Conservation (phyloP, 192 early-diverging fungal species). For the Chytriomyces sp. region DNA sequence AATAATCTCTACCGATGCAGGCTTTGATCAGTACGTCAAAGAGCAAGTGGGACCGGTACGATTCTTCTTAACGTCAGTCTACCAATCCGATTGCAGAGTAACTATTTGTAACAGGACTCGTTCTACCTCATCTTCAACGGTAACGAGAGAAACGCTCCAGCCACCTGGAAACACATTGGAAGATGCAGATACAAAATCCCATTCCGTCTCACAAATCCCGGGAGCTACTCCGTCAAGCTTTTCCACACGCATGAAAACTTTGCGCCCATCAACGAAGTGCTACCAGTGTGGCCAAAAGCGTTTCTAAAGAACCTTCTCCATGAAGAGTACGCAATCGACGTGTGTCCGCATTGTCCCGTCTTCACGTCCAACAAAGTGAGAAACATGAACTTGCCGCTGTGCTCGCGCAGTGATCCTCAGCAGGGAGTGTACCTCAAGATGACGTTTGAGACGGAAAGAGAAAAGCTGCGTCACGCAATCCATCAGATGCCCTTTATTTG, state of each 20-base stretch:
- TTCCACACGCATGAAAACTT: slow-evolving; percentile 18
- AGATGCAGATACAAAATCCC: slow-evolving; percentile 33
- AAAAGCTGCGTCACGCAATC: slow-evolving; percentile 10
- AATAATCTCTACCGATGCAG: background rate
- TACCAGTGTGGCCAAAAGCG: background rate
- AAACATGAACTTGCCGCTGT: background rate
- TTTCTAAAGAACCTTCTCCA: background rate
- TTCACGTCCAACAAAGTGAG: background rate
- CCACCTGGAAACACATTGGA: slow-evolving; percentile 21
- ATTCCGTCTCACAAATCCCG: slow-evolving; percentile 13
- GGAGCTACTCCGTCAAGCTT: background rate
- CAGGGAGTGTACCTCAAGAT: slow-evolving; percentile 24
- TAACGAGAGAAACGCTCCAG: background rate
- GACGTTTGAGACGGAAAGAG: slow-evolving; percentile 10
- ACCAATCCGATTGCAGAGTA: too few relatives aligned
- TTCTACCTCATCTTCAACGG: slow-evolving; percentile 21
- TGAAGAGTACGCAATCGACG: background rate
- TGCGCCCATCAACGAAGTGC: slow-evolving; percentile 14
- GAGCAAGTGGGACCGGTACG: slow-evolving; percentile 11
- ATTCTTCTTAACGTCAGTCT: too few relatives aligned
- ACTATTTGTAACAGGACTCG: too few relatives aligned
- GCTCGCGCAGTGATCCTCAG: background rate
- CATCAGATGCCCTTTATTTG: slow-evolving; percentile 1
- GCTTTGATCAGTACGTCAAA: background rate
- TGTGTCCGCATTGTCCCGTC: slow-evolving; percentile 21